phyloP scores from a whole-genome alignment of 345 rosid species.

The Brassica carinata region DNA sequence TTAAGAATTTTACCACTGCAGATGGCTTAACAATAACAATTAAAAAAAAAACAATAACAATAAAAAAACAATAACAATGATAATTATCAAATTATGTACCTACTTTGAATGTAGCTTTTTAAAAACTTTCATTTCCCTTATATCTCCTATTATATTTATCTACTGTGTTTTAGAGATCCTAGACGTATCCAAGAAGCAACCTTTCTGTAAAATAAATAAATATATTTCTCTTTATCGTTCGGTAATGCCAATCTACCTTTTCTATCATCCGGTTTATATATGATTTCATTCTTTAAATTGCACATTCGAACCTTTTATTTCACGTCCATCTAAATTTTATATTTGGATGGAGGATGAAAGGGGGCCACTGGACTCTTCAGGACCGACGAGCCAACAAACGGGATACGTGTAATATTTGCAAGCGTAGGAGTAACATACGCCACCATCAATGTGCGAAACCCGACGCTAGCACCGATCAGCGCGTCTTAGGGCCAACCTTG shows the following conservation, averaged over 20 bases:
- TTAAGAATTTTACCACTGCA: too few species aligned
- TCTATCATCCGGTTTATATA: neutral
- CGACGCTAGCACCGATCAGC: conserved; percentile 48
- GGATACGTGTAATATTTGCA: conserved; percentile 42
- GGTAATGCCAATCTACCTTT: conserved; percentile 38
- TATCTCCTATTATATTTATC: neutral
- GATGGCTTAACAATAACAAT: too few species aligned
- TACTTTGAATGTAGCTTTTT: neutral
- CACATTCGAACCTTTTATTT: neutral
- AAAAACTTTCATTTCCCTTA: neutral
- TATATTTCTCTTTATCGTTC: conserved; percentile 16
- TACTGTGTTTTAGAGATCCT: conserved; percentile 44
- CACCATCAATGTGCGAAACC: conserved; percentile 40
- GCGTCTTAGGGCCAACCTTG: conserved; percentile 33
- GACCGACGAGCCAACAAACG: conserved; percentile 32
- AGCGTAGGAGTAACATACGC: conserved; percentile 41
- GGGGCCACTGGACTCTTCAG: conserved; percentile 26
- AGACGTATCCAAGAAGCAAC: conserved; percentile 57
- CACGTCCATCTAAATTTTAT: neutral
- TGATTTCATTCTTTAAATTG: neutral
- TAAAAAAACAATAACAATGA: neutral
- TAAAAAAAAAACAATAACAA: neutral
- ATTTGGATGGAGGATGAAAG: neutral
- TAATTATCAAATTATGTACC: neutral
- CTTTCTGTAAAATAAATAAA: conserved; percentile 16